phyloP scores from a whole-genome alignment of 306 rosid species.

The Glycine latifolia region DNA sequence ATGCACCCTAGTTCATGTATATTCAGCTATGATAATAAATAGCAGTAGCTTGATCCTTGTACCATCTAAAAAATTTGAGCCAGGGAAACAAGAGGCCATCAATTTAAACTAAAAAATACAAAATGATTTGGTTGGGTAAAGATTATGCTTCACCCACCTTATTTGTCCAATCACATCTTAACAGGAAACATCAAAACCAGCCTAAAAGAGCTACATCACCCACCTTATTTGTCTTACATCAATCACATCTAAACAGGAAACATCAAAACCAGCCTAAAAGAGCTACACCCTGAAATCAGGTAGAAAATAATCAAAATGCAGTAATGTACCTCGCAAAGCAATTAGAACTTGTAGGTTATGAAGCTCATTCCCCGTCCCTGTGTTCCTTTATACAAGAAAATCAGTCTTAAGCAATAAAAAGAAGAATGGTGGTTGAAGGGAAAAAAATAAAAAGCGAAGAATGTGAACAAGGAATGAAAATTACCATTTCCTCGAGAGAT shows the following conservation, averaged over 20 bases:
- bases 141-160: constrained; percentile 17
- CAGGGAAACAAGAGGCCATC: constrained; percentile 7
- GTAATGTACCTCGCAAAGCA: constrained; percentile 64
- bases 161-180: too few relatives aligned
- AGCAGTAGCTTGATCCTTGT: not conserved
- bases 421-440: constrained; percentile 5
- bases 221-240: too few relatives aligned
- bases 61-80: not conserved
- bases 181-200: too few relatives aligned
- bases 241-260: constrained; percentile 17
- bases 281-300: too few relatives aligned
- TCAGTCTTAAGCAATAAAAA: constrained; percentile 26
- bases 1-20: not conserved
- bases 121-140: not conserved
- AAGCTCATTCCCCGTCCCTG: constrained; percentile 82
- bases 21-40: not conserved
- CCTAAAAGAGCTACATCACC: too few relatives aligned
- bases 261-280: constrained; percentile 27
- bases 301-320: too few relatives aligned
- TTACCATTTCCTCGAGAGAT: constrained; percentile 97
- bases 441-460: constrained; percentile 3
- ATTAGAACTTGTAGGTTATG: constrained; percentile 86
- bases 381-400: constrained; percentile 68
- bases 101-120: constrained; percentile 16
- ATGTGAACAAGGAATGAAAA: constrained; percentile 15